These are phyloP conservation scores for Bruguiera hainesii DNA, from an alignment of 441 rosid species.

Conservation along the genomic window DNA sequence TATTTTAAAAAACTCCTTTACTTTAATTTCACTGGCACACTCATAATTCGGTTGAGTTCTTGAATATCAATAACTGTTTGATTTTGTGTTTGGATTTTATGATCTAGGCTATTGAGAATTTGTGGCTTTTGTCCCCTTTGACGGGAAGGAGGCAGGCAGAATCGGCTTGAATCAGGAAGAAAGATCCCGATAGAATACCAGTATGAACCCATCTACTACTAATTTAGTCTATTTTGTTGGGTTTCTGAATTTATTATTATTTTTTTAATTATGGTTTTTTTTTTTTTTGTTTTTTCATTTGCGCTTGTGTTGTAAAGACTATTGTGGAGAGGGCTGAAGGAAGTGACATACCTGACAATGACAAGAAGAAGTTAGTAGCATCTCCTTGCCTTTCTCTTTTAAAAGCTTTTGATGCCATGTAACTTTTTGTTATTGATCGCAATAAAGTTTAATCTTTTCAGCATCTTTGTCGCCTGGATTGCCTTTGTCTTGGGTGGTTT, in stretches of 20 bases:
- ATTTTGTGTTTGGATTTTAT: constrained; percentile 1
- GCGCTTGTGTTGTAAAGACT: constrained; percentile 34
- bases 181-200: constrained; percentile 65
- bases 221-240: background rate
- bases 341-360: constrained; percentile 76
- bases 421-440: background rate
- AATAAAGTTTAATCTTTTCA: background rate
- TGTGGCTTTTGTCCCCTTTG: background rate
- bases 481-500: too few relatives aligned
- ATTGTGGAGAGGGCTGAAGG: constrained; percentile 72
- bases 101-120: constrained; percentile 11
- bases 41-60: background rate
- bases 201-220: constrained; percentile 30
- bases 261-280: background rate
- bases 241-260: background rate
- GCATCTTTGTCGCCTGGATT: background rate
- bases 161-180: constrained; percentile 61
- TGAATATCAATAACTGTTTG: background rate
- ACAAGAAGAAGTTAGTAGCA: constrained; percentile 55
- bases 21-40: too few relatives aligned
- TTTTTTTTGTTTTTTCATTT: background rate
- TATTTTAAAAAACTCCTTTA: too few relatives aligned
- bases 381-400: background rate
- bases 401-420: background rate
- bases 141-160: constrained; percentile 78